Percentiles rank a stretch among this genome's conserved stretches.
These are phyloP conservation scores for Yamadazyma atmosphaerica DNA, from an alignment of 1,139 yeast genomes.

Conservation along the genomic window DNA sequence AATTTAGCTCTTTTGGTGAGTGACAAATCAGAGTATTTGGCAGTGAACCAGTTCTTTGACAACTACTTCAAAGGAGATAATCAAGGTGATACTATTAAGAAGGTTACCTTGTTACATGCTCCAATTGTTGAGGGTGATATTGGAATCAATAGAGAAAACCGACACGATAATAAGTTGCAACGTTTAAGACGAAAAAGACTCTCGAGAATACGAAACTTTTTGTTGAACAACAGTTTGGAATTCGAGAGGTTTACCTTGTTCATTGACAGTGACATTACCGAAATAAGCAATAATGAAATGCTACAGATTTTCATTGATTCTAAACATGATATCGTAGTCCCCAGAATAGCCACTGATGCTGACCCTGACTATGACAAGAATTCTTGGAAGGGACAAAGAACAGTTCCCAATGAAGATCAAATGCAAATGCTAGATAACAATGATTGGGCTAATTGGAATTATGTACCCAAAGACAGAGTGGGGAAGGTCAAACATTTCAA, in stretches of 20 bases:
- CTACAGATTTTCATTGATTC: slow-evolving; percentile 32
- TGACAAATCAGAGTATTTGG: slow-evolving; percentile 23
- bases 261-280: slow-evolving; percentile 44
- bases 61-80: slow-evolving; percentile 12
- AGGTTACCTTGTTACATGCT: slow-evolving; percentile 30
- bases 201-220: slow-evolving; percentile 37
- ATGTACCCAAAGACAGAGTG: slow-evolving; percentile 37
- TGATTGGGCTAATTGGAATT: slow-evolving; percentile 34
- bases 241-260: slow-evolving; percentile 41
- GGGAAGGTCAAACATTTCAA: slow-evolving; percentile 34
- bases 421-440: slow-evolving; percentile 29
- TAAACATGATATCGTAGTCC: slow-evolving; percentile 41
- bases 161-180: slow-evolving; percentile 34
- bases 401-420: slow-evolving; percentile 35
- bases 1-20: slow-evolving; percentile 34
- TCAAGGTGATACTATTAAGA: slow-evolving; percentile 12
- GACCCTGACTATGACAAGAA: slow-evolving; percentile 41
- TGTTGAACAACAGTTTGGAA: slow-evolving; percentile 26
- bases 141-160: slow-evolving; percentile 21
- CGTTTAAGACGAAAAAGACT: slow-evolving; percentile 32
- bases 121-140: slow-evolving; percentile 31
- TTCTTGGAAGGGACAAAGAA: slow-evolving; percentile 49
- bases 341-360: slow-evolving; percentile 32
- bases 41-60: slow-evolving; percentile 19
- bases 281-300: slow-evolving; percentile 28